Evolutionary conservation across 108 stramenopile species (phyloP).

Genomic region (Cyclotella choctawhatcheeana): DNA sequence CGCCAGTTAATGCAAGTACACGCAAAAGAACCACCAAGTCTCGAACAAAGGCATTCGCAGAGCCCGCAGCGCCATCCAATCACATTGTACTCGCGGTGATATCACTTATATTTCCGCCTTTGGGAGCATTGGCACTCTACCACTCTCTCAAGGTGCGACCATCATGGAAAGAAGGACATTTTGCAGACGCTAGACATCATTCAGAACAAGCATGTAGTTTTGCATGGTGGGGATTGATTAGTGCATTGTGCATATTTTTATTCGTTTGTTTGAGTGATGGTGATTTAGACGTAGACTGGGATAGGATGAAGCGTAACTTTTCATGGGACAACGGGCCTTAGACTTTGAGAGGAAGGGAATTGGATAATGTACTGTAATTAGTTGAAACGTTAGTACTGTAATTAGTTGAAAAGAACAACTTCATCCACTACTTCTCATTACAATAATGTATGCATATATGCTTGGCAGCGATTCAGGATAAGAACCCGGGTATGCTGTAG

Average conservation of each 20-base stretch:
- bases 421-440: too few species aligned
- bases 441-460: too few species aligned
- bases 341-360: neutral
- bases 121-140: conserved; percentile 6
- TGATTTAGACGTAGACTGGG: conserved; percentile 18
- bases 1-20: neutral
- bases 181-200: conserved; percentile 18
- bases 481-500: too few species aligned
- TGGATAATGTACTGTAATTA: neutral
- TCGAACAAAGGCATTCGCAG: neutral
- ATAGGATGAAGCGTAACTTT: conserved; percentile 20
- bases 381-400: neutral
- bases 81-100: conserved; percentile 12
- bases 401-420: too few species aligned
- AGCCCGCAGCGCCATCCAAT: conserved; percentile 3
- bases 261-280: conserved; percentile 13
- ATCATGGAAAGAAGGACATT: conserved; percentile 14
- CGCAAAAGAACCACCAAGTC: neutral
- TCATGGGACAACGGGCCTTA: conserved; percentile 24
- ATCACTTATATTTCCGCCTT: conserved; percentile 8
- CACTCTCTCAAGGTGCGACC: conserved; percentile 15
- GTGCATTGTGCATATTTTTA: conserved; percentile 10
- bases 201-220: conserved; percentile 12
- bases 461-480: too few species aligned
- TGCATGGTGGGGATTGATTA: conserved; percentile 13